A percentile compares a stretch with the other conserved stretches of the same genome.
phyloP scores from a whole-genome alignment of 1,284 basidiomycete genomes.

The Microbotryomycetes sp. region DNA sequence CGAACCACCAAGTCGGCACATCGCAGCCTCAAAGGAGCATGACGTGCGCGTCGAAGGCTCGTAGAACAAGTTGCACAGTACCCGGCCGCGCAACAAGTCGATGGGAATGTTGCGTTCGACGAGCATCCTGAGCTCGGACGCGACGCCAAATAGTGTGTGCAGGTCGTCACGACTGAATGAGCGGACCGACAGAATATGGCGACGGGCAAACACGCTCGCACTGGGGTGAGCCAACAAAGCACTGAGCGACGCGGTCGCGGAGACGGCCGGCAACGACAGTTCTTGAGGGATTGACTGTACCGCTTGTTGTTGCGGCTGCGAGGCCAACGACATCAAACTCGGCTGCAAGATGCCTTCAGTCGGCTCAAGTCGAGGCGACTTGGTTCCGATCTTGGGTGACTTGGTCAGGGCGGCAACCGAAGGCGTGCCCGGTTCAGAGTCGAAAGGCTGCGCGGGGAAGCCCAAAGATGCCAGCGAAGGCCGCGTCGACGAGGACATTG shows the following conservation, averaged over 20 bases:
- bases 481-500: slow-evolving; percentile 28
- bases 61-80: slow-evolving; percentile 94
- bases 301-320: slow-evolving; percentile 26
- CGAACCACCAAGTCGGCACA: slow-evolving; percentile 95
- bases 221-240: slow-evolving; percentile 52
- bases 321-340: slow-evolving; percentile 36
- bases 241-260: slow-evolving; percentile 45
- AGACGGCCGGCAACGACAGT: slow-evolving; percentile 17
- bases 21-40: slow-evolving; percentile 96
- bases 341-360: slow-evolving; percentile 24
- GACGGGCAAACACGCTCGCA: slow-evolving; percentile 59
- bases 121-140: slow-evolving; percentile 92
- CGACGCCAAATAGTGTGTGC: slow-evolving; percentile 88
- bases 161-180: slow-evolving; percentile 87
- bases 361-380: slow-evolving; percentile 19
- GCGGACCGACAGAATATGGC: slow-evolving; percentile 90
- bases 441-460: slow-evolving; percentile 22
- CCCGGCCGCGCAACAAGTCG: slow-evolving; percentile 82
- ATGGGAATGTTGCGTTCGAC: slow-evolving; percentile 86
- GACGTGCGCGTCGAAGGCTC: slow-evolving; percentile 96
- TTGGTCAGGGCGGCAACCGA: slow-evolving; percentile 11
- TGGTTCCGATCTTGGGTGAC: slow-evolving; percentile 28
- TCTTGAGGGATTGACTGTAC: background rate
- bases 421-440: slow-evolving; percentile 33
- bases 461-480: slow-evolving; percentile 33